Evolutionary conservation across 176 grass and related monocot species (phyloP).

Genomic region (Lolium perenne): DNA sequence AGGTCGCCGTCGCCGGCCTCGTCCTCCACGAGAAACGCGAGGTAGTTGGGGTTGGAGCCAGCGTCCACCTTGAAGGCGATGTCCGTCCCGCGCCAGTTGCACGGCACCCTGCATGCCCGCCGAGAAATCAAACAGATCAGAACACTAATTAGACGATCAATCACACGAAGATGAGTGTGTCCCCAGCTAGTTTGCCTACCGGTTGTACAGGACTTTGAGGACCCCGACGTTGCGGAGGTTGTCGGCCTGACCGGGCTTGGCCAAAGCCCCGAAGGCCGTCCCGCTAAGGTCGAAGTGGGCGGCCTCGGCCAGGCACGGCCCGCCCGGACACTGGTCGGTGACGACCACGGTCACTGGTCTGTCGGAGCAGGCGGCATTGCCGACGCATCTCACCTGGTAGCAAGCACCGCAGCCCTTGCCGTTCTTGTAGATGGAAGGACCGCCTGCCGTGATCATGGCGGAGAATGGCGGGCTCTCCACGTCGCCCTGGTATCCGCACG

Average conservation of each 20-base stretch:
- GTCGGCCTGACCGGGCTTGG: conserved; percentile 56
- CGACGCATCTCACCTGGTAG: conserved; percentile 34
- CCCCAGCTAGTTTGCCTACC: conserved; percentile 25
- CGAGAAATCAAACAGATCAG: conserved; percentile 6
- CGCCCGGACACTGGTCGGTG: conserved; percentile 25
- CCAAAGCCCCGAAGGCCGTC: conserved; percentile 77
- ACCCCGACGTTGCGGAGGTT: conserved; percentile 63
- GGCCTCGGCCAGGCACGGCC: conserved; percentile 51
- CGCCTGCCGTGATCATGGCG: conserved; percentile 73
- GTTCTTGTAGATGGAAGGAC: conserved; percentile 62
- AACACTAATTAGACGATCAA: neutral
- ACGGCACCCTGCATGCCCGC: conserved; percentile 56
- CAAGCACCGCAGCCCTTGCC: conserved; percentile 85
- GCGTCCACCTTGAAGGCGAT: conserved; percentile 66
- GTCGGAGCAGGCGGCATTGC: neutral
- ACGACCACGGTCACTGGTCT: neutral
- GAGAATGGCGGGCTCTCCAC: conserved; percentile 64
- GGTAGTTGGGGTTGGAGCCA: conserved; percentile 79
- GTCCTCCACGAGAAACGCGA: conserved; percentile 70
- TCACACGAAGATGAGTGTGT: neutral
- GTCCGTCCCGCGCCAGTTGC: conserved; percentile 65
- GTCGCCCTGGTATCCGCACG: conserved; percentile 68
- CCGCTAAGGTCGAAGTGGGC: conserved; percentile 94
- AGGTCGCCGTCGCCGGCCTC: conserved; percentile 77
- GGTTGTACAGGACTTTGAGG: conserved; percentile 56